Percentiles rank a stretch among this genome's conserved stretches.
Conservation (phyloP, 2,329 filamentous ascomycete species). For the Colletotrichum sp. region DNA sequence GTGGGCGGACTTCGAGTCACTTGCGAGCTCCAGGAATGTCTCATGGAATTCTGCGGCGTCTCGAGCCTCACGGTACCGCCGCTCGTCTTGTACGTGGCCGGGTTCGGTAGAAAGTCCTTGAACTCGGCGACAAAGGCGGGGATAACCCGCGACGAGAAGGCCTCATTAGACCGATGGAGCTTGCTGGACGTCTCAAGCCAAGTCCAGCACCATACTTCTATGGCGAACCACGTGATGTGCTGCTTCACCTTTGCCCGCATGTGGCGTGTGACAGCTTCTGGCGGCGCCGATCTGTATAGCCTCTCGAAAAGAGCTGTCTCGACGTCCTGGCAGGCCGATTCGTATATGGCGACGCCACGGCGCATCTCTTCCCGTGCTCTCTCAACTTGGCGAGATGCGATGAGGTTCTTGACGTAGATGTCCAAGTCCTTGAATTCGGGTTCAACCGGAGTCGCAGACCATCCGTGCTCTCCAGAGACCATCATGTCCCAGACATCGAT, state of each 20-base stretch:
- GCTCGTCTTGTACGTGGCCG: conserved; percentile 10
- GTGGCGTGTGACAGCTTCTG: neutral
- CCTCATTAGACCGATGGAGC: neutral
- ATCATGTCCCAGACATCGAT: conserved; percentile 63
- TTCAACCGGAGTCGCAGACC: conserved; percentile 52
- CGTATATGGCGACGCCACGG: neutral
- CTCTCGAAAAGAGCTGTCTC: conserved; percentile 9
- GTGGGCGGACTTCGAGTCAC: neutral
- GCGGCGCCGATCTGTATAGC: conserved; percentile 12
- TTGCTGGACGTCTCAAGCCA: conserved; percentile 6
- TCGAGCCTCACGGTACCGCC: conserved; percentile 15
- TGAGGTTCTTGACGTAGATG: conserved; percentile 44
- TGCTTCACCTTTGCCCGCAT: conserved; percentile 14
- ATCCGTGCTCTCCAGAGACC: conserved; percentile 46
- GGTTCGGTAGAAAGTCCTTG: conserved; percentile 9
- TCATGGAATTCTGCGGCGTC: neutral
- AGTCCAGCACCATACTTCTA: conserved; percentile 12
- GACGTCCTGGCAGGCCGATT: neutral
- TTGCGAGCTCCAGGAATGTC: neutral
- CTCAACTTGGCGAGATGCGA: conserved; percentile 25
- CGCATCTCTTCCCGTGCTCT: conserved; percentile 8
- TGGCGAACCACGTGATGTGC: conserved; percentile 14
- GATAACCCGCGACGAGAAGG: neutral
- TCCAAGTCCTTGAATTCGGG: conserved; percentile 64
- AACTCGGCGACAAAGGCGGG: conserved; percentile 19